Evolutionary conservation across 352 stramenopile species (phyloP), one percentile per base, ranked within the genome.

Genomic region (Phytophthora podocarpi): DNA sequence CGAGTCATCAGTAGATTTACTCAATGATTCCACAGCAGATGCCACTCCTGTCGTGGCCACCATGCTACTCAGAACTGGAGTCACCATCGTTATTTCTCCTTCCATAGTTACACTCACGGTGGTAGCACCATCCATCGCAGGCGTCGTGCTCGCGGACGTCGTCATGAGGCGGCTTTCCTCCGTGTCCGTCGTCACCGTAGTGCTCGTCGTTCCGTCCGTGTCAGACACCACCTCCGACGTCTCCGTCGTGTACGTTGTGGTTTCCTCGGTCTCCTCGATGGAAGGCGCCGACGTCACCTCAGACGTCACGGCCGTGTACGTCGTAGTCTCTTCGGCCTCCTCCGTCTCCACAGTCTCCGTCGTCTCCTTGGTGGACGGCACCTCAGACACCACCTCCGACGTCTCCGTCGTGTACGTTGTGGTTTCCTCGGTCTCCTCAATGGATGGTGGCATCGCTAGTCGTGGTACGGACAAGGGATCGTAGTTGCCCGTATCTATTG

Each of bases 351-450:
- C 15, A 9, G 32, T 39, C 32, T 39, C 32, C 5, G 16, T 49
- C 13, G 8, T 50, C n/a, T 36, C 32, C n/a, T 27, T 16, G 32
- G 35, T 45, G 9, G 11, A 32, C 13, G 40, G 40, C 40, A 20
- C 40, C 9, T 47, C 40, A 3, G 1, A 30, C 11, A 12, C 13
- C 40, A 32, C 12, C 15, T 58, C 43, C 15, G 26, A 36, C 43
- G 27, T 45, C 21, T 57, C 45, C 27, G 20, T 36, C 26, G 43
- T 42, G 24, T 28, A 30, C 46, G 45, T 62, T 23, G 42, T 52
- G 30, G 45, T 57, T n/a, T 48, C 36, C 46, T 51, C 37, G 12
- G 36, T 42, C 36, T 42, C 36, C 36, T 42, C 18, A 21, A n/a
- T n/a, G n/a, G n/a, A n/a, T n/a, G n/a, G n/a, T n/a, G n/a, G n/a